These are phyloP conservation scores for Ramalina intermedia DNA, from an alignment of 495 filamentous ascomycete genomes.

Conservation along the genomic window DNA sequence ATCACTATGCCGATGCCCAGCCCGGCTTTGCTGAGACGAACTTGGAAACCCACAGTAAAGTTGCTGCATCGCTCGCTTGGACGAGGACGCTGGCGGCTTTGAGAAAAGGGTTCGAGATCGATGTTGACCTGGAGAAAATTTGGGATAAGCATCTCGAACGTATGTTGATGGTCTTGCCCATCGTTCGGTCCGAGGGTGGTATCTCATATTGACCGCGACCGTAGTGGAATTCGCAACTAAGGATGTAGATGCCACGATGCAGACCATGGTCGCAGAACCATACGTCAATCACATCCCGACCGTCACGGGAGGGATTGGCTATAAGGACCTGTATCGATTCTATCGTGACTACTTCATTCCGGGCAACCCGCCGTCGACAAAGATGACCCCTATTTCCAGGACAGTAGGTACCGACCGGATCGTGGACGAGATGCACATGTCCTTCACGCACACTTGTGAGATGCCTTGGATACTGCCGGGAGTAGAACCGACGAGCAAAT, in stretches of 20 bases:
- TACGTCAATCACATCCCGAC: conserved; percentile 42
- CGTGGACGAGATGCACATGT: conserved; percentile 42
- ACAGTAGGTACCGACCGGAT: conserved; percentile 49
- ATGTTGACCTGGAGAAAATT: conserved; percentile 42
- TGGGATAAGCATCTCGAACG: conserved; percentile 47
- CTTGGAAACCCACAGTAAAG: conserved; percentile 35
- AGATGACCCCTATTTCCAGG: conserved; percentile 54
- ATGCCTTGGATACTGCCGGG: conserved; percentile 76
- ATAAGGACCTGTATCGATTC: conserved; percentile 49
- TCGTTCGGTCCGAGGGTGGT: too few relatives aligned
- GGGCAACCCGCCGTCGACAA: conserved; percentile 50
- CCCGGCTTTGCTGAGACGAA: conserved; percentile 46
- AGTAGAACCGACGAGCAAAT: conserved; percentile 52
- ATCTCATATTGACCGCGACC: background rate
- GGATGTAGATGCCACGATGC: conserved; percentile 30
- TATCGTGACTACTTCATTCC: conserved; percentile 65
- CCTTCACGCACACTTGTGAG: conserved; percentile 55
- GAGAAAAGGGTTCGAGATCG: conserved; percentile 41
- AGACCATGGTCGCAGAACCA: conserved; percentile 36
- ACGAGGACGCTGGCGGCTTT: conserved; percentile 35
- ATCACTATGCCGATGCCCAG: conserved; percentile 31
- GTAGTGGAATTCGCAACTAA: conserved; percentile 18
- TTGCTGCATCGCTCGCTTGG: conserved; percentile 39
- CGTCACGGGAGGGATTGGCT: conserved; percentile 61
- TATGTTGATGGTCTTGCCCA: conserved; percentile 21